phyloP scores from a whole-genome alignment of 805 yeast genomes.

The Cyberlindnera mississippiensis region DNA sequence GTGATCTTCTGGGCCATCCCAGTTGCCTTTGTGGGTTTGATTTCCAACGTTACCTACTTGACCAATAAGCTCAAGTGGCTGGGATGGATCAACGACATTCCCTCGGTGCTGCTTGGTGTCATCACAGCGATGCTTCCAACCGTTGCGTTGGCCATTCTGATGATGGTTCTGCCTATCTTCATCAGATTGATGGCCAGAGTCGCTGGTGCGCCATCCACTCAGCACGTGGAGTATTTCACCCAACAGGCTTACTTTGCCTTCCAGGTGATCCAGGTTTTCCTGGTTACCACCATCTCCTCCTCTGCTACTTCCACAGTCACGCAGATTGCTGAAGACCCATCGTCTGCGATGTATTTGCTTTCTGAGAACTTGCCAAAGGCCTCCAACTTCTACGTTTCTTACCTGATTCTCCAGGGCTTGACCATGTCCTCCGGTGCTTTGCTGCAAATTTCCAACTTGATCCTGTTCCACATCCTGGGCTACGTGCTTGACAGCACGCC shows the following conservation, averaged over 20 bases:
- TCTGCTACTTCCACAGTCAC: constrained; percentile 68
- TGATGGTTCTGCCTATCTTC: constrained; percentile 62
- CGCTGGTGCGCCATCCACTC: constrained; percentile 54
- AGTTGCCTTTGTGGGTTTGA: constrained; percentile 72
- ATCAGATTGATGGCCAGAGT: constrained; percentile 60
- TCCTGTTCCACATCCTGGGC: constrained; percentile 58
- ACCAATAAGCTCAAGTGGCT: constrained; percentile 54
- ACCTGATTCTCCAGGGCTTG: constrained; percentile 65
- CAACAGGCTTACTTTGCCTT: constrained; percentile 68
- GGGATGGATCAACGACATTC: constrained; percentile 53
- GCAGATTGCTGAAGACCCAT: constrained; percentile 55
- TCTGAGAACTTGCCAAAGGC: constrained; percentile 70
- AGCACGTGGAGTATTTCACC: constrained; percentile 57
- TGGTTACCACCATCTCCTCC: constrained; percentile 67
- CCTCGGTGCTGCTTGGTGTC: constrained; percentile 51
- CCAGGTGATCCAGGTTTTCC: constrained; percentile 66
- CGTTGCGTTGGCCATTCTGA: constrained; percentile 56
- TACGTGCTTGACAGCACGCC: constrained; percentile 55
- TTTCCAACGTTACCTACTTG: constrained; percentile 63
- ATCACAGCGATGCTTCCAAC: constrained; percentile 70
- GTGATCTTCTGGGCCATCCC: constrained; percentile 73
- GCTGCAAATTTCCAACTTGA: constrained; percentile 56
- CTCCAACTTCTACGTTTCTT: constrained; percentile 69
- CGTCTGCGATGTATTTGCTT: constrained; percentile 51
- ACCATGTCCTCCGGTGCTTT: constrained; percentile 61